These are phyloP conservation scores for Abrus precatorius DNA, from an alignment of 306 rosid genomes.

Conservation along the genomic window DNA sequence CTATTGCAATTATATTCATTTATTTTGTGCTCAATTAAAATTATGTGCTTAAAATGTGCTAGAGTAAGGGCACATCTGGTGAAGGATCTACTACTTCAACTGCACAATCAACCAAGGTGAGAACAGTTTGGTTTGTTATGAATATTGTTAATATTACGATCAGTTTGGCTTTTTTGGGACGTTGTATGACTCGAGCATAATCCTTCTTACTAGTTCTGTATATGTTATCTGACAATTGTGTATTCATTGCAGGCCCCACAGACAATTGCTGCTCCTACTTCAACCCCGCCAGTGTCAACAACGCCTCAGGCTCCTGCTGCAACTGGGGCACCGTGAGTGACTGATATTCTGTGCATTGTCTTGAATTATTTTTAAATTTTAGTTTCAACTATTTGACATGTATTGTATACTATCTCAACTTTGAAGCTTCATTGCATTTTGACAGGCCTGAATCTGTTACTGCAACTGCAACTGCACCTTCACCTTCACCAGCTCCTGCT, in stretches of 20 bases:
- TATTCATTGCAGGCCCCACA: constrained; percentile 58
- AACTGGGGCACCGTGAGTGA: constrained; percentile 62
- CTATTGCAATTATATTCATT: not conserved
- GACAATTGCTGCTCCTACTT: constrained; percentile 62
- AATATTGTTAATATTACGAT: constrained; percentile 21
- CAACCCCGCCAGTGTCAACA: constrained; percentile 47
- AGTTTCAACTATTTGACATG: constrained; percentile 25
- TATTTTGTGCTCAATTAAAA: constrained; percentile 34
- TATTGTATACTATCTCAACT: not conserved
- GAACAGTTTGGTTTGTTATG: constrained; percentile 26
- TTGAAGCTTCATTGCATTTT: constrained; percentile 43
- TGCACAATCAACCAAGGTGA: constrained; percentile 66
- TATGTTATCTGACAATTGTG: constrained; percentile 12
- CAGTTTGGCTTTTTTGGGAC: constrained; percentile 33
- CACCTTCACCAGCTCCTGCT: constrained; percentile 38
- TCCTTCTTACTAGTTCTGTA: not conserved
- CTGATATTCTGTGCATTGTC: constrained; percentile 20
- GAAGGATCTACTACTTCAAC: constrained; percentile 71
- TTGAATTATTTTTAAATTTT: constrained; percentile 5
- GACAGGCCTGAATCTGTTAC: constrained; percentile 55
- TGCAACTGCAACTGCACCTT: constrained; percentile 19
- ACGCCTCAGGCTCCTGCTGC: constrained; percentile 56
- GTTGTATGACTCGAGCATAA: not conserved
- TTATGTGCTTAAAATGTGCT: constrained; percentile 42
- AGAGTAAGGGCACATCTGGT: constrained; percentile 72